phyloP scores from a whole-genome alignment of 352 stramenopile species.

The Phytophthora sp. region DNA sequence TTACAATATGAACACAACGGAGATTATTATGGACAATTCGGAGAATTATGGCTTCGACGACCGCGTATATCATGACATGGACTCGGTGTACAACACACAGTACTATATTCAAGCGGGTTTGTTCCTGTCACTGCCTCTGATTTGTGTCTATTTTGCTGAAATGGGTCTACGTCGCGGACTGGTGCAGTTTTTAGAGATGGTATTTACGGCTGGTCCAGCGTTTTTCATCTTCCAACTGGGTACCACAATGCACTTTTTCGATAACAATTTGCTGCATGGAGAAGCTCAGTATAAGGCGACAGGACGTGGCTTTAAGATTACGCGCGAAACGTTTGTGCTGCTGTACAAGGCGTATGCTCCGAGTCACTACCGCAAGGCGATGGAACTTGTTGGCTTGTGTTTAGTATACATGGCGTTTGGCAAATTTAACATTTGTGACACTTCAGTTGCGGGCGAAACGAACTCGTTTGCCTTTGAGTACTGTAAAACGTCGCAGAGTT shows the following conservation, averaged over 20 bases:
- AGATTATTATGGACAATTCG: conserved; percentile 73
- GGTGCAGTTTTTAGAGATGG: conserved; percentile 80
- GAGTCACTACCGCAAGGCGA: conserved; percentile 81
- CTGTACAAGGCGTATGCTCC: conserved; percentile 82
- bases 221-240: conserved; percentile 88
- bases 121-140: conserved; percentile 80
- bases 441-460: conserved; percentile 43
- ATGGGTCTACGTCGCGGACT: conserved; percentile 72
- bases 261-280: conserved; percentile 83
- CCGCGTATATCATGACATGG: conserved; percentile 64
- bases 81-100: conserved; percentile 83
- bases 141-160: conserved; percentile 84
- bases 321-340: conserved; percentile 80
- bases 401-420: conserved; percentile 79
- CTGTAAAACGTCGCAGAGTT: conserved; percentile 75
- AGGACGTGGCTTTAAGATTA: conserved; percentile 86
- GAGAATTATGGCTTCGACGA: conserved; percentile 54
- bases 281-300: conserved; percentile 85
- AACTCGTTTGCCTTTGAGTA: conserved; percentile 65
- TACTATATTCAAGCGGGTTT: conserved; percentile 86
- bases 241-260: conserved; percentile 88
- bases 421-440: conserved; percentile 69
- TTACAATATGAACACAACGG: conserved; percentile 75
- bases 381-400: conserved; percentile 76
- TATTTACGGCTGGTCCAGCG: conserved; percentile 70